A percentile compares a stretch with the other conserved stretches of the same genome.
Evolutionary conservation across 2,329 filamentous ascomycete species (phyloP).

Genomic region (Ambrosiella xylebori): DNA sequence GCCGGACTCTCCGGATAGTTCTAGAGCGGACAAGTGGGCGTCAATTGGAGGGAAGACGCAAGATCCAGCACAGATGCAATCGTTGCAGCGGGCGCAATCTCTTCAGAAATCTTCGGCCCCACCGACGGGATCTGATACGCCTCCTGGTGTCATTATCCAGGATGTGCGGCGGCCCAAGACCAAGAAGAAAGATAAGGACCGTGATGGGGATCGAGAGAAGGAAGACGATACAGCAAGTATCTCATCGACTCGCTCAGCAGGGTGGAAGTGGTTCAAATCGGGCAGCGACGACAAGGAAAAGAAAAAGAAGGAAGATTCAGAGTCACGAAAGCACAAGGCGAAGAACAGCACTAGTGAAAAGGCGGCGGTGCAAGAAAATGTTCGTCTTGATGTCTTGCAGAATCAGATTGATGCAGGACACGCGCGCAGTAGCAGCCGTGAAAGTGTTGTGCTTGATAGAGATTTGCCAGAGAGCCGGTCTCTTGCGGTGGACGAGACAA

Average conservation of each 20-base stretch:
- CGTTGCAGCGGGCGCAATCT: conserved; percentile 50
- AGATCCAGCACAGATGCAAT: conserved; percentile 15
- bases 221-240: conserved; percentile 43
- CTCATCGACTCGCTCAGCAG: conserved; percentile 51
- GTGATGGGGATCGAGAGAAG: conserved; percentile 51
- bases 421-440: conserved; percentile 44
- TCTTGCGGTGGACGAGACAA: conserved; percentile 35
- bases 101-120: conserved; percentile 21
- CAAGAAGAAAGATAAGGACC: conserved; percentile 50
- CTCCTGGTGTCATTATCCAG: too few species aligned
- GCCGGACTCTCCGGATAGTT: neutral
- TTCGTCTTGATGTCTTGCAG: conserved; percentile 71
- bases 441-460: conserved; percentile 71
- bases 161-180: conserved; percentile 29
- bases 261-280: conserved; percentile 62
- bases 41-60: neutral
- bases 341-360: conserved; percentile 36
- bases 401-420: conserved; percentile 57
- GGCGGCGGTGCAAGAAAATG: conserved; percentile 45
- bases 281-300: conserved; percentile 50
- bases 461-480: conserved; percentile 54
- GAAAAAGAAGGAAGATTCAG: conserved; percentile 36
- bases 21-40: conserved; percentile 1
- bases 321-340: conserved; percentile 50
- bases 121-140: neutral